Percentiles rank a stretch among this genome's conserved stretches.
These are phyloP conservation scores for Syzygium grande DNA, from an alignment of 345 rosid species.

Conservation along the genomic window DNA sequence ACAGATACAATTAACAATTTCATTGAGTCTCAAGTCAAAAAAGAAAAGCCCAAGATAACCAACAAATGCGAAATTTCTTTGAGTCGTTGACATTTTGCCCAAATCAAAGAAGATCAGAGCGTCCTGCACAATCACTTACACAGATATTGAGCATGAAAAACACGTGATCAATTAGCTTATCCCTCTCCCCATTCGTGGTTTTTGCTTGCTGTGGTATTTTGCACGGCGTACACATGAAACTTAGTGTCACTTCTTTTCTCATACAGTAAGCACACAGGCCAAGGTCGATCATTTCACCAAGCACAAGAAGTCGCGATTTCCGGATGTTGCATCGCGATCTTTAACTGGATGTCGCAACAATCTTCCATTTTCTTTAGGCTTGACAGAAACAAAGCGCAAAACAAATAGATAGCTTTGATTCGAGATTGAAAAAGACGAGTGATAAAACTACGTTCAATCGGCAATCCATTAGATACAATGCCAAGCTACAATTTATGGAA, in stretches of 20 bases:
- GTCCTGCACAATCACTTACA: not conserved
- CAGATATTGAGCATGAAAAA: not conserved
- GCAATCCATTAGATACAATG: conserved; percentile 1
- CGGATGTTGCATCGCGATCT: not conserved
- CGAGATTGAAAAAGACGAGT: not conserved
- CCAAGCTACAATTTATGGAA: not conserved
- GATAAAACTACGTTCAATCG: not conserved
- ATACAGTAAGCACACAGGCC: not conserved
- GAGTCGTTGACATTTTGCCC: not conserved
- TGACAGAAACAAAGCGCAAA: not conserved
- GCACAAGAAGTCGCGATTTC: not conserved
- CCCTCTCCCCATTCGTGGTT: not conserved
- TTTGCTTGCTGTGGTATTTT: not conserved
- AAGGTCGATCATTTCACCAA: not conserved
- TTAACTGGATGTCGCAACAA: not conserved
- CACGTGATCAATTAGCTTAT: not conserved
- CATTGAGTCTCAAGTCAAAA: not conserved
- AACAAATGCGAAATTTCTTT: not conserved
- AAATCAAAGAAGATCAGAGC: not conserved
- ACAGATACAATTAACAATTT: not conserved
- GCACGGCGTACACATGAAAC: not conserved
- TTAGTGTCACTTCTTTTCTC: not conserved
- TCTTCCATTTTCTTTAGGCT: not conserved
- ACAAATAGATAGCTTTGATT: not conserved
- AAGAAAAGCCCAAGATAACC: not conserved